Conservation (phyloP, 225 moss, liverwort and hornwort species). For the Lunularia cruciata region DNA sequence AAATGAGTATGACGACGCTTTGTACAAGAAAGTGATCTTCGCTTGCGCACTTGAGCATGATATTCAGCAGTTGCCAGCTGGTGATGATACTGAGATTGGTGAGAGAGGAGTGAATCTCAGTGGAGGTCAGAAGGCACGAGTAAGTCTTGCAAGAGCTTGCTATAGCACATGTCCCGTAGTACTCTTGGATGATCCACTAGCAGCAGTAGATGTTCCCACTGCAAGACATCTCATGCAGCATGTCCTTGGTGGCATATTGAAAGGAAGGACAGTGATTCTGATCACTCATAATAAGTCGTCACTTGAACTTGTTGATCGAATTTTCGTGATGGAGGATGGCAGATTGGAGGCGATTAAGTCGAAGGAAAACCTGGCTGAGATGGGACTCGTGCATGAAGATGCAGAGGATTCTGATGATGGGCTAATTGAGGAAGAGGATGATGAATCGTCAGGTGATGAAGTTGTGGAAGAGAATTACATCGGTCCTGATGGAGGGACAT, state of each 20-base stretch:
- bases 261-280: constrained; percentile 69
- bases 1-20: constrained; percentile 56
- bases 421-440: neutral
- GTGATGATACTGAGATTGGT: constrained; percentile 88
- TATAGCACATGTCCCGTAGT: constrained; percentile 65
- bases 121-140: constrained; percentile 89
- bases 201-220: constrained; percentile 95
- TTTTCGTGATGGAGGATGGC: constrained; percentile 64
- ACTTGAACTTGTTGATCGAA: constrained; percentile 57
- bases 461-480: neutral
- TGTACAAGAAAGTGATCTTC: constrained; percentile 57
- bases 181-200: constrained; percentile 87
- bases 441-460: neutral
- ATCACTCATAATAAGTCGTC: constrained; percentile 92
- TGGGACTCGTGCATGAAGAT: constrained; percentile 31
- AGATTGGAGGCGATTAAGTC: constrained; percentile 24
- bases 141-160: constrained; percentile 92
- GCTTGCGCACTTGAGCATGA: constrained; percentile 91
- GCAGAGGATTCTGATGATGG: constrained; percentile 7
- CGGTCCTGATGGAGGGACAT: neutral
- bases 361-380: constrained; percentile 40
- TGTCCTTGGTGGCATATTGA: constrained; percentile 63
- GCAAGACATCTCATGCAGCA: constrained; percentile 86
- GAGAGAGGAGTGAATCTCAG: constrained; percentile 91
- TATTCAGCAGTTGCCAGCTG: constrained; percentile 64